Base-by-base conservation (phyloP, 2,329 filamentous ascomycete species). In the Periglandula ipomoeae region DNA sequence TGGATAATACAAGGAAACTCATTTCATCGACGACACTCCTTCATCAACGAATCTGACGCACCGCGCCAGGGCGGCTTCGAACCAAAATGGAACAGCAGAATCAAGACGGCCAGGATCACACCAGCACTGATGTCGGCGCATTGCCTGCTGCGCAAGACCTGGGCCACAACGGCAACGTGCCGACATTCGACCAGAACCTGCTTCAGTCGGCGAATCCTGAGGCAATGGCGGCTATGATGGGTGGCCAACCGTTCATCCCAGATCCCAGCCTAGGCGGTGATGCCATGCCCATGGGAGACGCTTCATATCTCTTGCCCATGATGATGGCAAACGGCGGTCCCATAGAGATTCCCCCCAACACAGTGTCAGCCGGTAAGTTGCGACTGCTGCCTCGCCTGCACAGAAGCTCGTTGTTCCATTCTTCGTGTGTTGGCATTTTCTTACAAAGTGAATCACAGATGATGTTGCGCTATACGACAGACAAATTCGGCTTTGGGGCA, bases 391-490 rank as follows among this genome's bases (percentile, higher is more conserved):
- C n/a, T n/a, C n/a, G n/a, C n/a, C n/a, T n/a, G n/a, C n/a, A n/a
- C n/a, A n/a, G n/a, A n/a, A n/a, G n/a, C n/a, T n/a, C n/a, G n/a
- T n/a, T n/a, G n/a, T n/a, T n/a, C n/a, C n/a, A 5, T 17, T 3
- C 19, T 37, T 19, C 23, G 26, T 17, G 2, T 17, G 22, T 6
- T 20, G 11, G 6, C 44, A 39, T 8, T 22, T 20, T 40, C 23
- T 26, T 44, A 27, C 40, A 26, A 20, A 20, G 23, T 24, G 24
- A 50, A 15, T 38, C 22, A 11, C 54, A 88, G 93, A 97, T 67
- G 93, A 98, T 64, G 95, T 97, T 61, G 93, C 91, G 13, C 81
- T 97, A 5, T 98, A 98, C 65, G 93, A 98, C 69, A 84, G 93
- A 44, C 93, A 98, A 66, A 96, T 98, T 60, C 85, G 93, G 47